Evolutionary conservation across 176 grass and related monocot genomes (phyloP).

Genomic region (Typha latifolia): DNA sequence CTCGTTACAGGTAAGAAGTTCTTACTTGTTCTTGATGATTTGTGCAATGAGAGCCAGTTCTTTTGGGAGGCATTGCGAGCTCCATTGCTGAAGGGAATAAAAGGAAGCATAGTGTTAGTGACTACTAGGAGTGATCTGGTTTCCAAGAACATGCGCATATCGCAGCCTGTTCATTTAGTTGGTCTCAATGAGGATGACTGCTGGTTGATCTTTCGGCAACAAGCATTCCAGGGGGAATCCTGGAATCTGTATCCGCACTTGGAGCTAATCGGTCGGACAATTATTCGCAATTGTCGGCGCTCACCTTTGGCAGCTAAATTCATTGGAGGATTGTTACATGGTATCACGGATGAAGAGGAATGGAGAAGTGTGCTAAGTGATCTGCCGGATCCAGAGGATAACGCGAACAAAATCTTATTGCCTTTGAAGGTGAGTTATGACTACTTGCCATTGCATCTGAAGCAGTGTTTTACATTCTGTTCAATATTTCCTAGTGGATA

Average conservation of each 20-base stretch:
- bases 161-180: neutral
- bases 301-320: slow-evolving; percentile 22
- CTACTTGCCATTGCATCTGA: slow-evolving; percentile 20
- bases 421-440: slow-evolving; percentile 28
- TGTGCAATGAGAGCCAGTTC: neutral
- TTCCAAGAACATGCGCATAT: slow-evolving; percentile 3
- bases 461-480: slow-evolving; percentile 28
- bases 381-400: neutral
- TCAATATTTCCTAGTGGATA: slow-evolving; percentile 29
- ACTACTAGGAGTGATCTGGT: slow-evolving; percentile 10
- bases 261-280: slow-evolving; percentile 6
- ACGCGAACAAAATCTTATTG: slow-evolving; percentile 7
- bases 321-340: slow-evolving; percentile 9
- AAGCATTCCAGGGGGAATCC: slow-evolving; percentile 6
- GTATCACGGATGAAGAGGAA: neutral
- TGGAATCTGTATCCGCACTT: neutral
- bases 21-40: slow-evolving; percentile 28
- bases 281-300: slow-evolving; percentile 10
- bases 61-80: slow-evolving; percentile 14
- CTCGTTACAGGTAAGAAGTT: slow-evolving; percentile 7
- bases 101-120: slow-evolving; percentile 20
- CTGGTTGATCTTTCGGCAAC: slow-evolving; percentile 18
- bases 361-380: slow-evolving; percentile 20
- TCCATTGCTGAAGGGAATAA: neutral
- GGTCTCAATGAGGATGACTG: neutral